A percentile compares a stretch with the other conserved stretches of the same genome.
Conservation (phyloP, 345 rosid species). For the Citrus hindsii region DNA sequence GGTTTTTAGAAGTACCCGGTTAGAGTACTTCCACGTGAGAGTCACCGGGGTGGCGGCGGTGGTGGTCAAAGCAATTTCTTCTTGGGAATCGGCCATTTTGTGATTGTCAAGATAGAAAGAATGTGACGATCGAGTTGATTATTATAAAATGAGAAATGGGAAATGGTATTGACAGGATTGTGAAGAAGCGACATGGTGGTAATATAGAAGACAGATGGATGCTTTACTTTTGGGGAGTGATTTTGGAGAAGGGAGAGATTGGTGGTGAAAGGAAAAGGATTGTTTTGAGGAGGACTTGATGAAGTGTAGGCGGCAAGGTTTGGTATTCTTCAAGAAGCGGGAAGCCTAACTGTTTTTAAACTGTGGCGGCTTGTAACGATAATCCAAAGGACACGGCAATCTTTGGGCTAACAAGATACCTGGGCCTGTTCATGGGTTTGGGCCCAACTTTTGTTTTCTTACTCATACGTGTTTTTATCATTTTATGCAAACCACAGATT, state of each 20-base stretch:
- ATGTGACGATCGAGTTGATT: not conserved
- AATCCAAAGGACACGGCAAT: not conserved
- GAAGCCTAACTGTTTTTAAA: slow-evolving; percentile 18
- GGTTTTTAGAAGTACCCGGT: slow-evolving; percentile 53
- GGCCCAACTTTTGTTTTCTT: not conserved
- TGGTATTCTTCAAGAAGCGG: slow-evolving; percentile 67
- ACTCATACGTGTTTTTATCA: too few relatives aligned
- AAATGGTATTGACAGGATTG: not conserved
- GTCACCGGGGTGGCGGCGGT: not conserved
- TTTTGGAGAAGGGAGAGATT: slow-evolving; percentile 38
- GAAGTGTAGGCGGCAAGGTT: slow-evolving; percentile 40
- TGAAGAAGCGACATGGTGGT: slow-evolving; percentile 4
- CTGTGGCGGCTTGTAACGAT: too few relatives aligned
- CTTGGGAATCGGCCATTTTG: slow-evolving; percentile 27
- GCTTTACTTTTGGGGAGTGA: slow-evolving; percentile 44
- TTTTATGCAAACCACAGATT: too few relatives aligned
- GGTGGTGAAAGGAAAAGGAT: slow-evolving; percentile 62
- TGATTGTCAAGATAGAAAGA: not conserved
- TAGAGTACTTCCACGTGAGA: slow-evolving; percentile 46
- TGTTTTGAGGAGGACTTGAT: slow-evolving; percentile 37
- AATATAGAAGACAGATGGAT: slow-evolving; percentile 39
- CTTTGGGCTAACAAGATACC: not conserved
- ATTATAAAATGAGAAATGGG: not conserved
- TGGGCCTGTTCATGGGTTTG: not conserved
- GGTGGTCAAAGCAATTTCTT: not conserved